These are phyloP conservation scores for Nemania serpens DNA, from an alignment of 2,329 filamentous ascomycete genomes.

Conservation along the genomic window DNA sequence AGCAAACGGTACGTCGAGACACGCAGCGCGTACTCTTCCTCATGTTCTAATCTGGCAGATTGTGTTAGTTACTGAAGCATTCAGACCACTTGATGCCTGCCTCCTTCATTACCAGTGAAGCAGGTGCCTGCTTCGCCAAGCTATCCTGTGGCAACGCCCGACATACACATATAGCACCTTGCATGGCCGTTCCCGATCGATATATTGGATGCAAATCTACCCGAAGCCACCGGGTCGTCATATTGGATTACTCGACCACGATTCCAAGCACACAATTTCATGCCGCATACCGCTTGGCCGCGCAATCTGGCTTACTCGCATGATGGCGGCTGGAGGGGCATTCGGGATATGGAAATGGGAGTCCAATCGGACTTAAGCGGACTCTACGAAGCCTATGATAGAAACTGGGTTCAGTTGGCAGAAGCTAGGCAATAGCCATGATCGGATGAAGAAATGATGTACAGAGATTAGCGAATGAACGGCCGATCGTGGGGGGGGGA, in stretches of 20 bases:
- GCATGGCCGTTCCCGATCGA: conserved; percentile 36
- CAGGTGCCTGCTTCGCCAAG: neutral
- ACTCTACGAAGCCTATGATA: neutral
- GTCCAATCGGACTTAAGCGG: neutral
- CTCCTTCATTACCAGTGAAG: neutral
- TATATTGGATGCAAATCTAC: conserved; percentile 37
- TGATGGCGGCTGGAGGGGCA: neutral
- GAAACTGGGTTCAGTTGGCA: neutral
- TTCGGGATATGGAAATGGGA: conserved; percentile 7
- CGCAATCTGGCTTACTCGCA: conserved; percentile 33
- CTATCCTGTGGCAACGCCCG: neutral
- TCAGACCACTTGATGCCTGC: too few relatives aligned
- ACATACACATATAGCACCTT: conserved; percentile 18
- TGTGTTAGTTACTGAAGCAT: too few relatives aligned
- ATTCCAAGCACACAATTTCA: neutral
- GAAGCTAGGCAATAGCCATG: neutral
- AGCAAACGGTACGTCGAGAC: too few relatives aligned
- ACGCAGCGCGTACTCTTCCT: too few relatives aligned
- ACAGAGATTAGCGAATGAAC: conserved; percentile 11
- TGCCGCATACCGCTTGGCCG: conserved; percentile 21
- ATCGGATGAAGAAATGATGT: neutral
- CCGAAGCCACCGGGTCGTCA: conserved; percentile 1
- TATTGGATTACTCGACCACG: neutral
- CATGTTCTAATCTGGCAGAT: too few relatives aligned
- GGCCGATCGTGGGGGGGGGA: neutral